Conservation (phyloP, 371 early-diverging fungal species). For the Homolaphlyctis polyrhiza region DNA sequence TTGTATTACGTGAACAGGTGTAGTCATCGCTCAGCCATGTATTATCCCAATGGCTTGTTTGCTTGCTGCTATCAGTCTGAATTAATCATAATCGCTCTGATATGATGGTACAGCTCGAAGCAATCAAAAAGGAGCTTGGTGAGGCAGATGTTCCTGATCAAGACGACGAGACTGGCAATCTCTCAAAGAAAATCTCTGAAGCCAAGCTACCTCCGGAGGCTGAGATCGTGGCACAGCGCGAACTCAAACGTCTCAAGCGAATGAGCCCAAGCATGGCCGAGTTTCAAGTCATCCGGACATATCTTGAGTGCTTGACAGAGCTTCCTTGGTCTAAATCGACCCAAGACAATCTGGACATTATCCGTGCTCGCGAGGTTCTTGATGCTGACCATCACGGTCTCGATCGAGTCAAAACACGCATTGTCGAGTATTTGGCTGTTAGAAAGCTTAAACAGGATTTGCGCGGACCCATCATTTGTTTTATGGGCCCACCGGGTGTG, state of each 20-base stretch:
- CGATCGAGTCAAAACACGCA: constrained; percentile 74
- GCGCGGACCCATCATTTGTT: constrained; percentile 80
- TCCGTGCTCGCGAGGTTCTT: constrained; percentile 57
- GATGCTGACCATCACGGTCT: constrained; percentile 81
- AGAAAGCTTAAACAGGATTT: constrained; percentile 71
- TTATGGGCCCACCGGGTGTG: constrained; percentile 70
- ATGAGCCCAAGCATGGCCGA: constrained; percentile 73
- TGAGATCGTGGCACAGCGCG: constrained; percentile 58
- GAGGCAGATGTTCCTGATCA: constrained; percentile 47
- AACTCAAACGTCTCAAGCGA: constrained; percentile 65
- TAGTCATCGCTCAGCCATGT: background rate
- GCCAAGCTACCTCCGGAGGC: constrained; percentile 65
- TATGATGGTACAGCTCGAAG: constrained; percentile 52
- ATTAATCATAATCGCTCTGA: background rate
- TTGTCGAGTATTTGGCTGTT: constrained; percentile 79
- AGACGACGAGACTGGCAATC: constrained; percentile 61
- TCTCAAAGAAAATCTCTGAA: constrained; percentile 49
- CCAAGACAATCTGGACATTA: constrained; percentile 63
- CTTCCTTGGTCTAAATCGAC: constrained; percentile 70
- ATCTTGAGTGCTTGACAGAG: constrained; percentile 70
- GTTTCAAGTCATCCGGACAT: constrained; percentile 72
- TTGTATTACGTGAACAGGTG: constrained; percentile 78
- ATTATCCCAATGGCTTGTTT: background rate
- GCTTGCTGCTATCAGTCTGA: background rate
- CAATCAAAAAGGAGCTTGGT: constrained; percentile 76